Conservation (phyloP, 768 basidiomycete genomes). For the Hygrophorus pudorinus region DNA sequence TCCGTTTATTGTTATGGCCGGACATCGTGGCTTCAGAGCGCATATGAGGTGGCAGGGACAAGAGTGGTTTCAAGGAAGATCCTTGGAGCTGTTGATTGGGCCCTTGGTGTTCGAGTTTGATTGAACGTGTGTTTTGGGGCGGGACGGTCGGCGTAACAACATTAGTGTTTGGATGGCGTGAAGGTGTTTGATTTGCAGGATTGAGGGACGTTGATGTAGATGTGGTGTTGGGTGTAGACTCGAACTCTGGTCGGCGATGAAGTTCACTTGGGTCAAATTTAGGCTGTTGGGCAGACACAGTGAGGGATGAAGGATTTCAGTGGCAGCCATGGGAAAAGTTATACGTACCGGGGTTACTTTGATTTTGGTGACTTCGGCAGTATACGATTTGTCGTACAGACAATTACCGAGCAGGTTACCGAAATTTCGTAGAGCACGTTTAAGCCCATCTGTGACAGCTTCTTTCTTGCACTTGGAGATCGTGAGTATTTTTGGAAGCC, state of each 20-base stretch:
- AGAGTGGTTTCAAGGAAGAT: constrained; percentile 13
- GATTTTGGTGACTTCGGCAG: constrained; percentile 77
- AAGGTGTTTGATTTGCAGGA: neutral
- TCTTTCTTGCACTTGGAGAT: constrained; percentile 86
- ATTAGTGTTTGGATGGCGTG: neutral
- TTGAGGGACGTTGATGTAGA: constrained; percentile 11
- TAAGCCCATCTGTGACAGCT: constrained; percentile 90
- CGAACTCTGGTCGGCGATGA: constrained; percentile 63
- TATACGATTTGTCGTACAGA: constrained; percentile 90
- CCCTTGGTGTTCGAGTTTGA: constrained; percentile 4
- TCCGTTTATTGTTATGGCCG: neutral
- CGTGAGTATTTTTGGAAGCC: neutral
- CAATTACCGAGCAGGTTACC: constrained; percentile 95
- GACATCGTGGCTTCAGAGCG: constrained; percentile 17
- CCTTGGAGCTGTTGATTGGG: constrained; percentile 13
- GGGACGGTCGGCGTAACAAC: neutral
- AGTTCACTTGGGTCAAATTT: constrained; percentile 63
- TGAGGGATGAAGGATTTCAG: no score
- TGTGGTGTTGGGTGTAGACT: constrained; percentile 11
- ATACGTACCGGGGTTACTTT: constrained; percentile 68
- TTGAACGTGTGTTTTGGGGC: neutral
- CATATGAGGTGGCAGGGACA: constrained; percentile 31
- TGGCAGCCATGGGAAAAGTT: no score
- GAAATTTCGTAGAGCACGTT: constrained; percentile 84
- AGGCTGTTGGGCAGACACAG: constrained; percentile 26